Percentiles rank a stretch among this genome's conserved stretches.
These are phyloP conservation scores for Lasiodiplodia sp. DNA, from an alignment of 2,329 filamentous ascomycete genomes.

Conservation along the genomic window DNA sequence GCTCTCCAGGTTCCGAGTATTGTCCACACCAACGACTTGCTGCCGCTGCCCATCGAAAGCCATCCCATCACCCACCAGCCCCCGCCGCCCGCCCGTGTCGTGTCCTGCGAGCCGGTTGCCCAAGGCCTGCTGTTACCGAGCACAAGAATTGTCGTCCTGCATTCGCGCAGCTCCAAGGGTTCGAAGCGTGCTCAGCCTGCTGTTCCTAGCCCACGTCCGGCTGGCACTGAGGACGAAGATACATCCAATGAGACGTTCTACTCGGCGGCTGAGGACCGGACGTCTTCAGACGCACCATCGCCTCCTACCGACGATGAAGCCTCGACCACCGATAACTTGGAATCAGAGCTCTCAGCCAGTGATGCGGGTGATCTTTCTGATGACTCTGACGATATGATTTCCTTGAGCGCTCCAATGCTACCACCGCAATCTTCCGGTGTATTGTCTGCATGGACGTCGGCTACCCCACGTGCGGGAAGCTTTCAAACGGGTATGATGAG, in stretches of 20 bases:
- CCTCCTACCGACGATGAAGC: conserved; percentile 48
- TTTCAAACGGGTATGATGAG: conserved; percentile 79
- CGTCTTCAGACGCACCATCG: conserved; percentile 46
- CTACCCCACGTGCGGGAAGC: conserved; percentile 78
- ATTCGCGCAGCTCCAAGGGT: conserved; percentile 64
- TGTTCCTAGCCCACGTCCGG: conserved; percentile 57
- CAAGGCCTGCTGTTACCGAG: conserved; percentile 80
- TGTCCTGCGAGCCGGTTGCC: conserved; percentile 91
- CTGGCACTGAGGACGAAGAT: conserved; percentile 73
- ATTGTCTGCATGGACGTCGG: conserved; percentile 79
- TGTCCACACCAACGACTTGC: conserved; percentile 82
- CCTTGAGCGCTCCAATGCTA: conserved; percentile 79
- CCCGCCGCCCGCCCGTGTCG: conserved; percentile 83
- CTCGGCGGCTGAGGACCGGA: conserved; percentile 82
- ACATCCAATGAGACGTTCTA: conserved; percentile 91
- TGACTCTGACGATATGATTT: conserved; percentile 94
- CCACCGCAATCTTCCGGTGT: conserved; percentile 80
- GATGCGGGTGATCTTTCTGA: conserved; percentile 85
- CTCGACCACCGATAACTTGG: conserved; percentile 52
- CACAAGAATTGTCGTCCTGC: conserved; percentile 84
- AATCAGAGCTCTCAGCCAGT: conserved; percentile 65
- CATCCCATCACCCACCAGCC: conserved; percentile 88
- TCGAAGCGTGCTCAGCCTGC: conserved; percentile 49
- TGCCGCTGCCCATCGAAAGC: conserved; percentile 77
- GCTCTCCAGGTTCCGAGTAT: conserved; percentile 76